phyloP scores from a whole-genome alignment of 768 basidiomycete genomes.

The Chiua virens region DNA sequence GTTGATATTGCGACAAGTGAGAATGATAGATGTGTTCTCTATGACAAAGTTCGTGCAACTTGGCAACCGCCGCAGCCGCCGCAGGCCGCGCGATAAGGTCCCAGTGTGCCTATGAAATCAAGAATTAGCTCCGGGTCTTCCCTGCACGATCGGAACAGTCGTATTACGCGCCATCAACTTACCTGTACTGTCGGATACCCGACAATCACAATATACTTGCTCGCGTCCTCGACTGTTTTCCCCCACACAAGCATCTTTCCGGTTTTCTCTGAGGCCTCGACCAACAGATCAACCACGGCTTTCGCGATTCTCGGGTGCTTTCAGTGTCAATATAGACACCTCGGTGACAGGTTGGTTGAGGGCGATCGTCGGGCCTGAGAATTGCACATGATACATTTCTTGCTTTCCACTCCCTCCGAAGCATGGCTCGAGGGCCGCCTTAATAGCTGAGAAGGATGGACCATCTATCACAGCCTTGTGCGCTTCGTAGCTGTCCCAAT shows the following conservation, averaged over 20 bases:
- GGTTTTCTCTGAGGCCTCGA: conserved; percentile 10
- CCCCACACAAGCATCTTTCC: conserved; percentile 19
- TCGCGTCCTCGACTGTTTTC: conserved; percentile 19
- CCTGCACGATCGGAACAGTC: too few relatives aligned
- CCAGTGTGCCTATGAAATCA: conserved; percentile 13
- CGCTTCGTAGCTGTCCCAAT: conserved; percentile 28
- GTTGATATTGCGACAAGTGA: conserved; percentile 4
- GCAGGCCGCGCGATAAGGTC: conserved; percentile 12
- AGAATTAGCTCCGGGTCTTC: too few relatives aligned
- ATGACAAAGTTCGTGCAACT: conserved; percentile 11
- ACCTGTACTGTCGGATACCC: conserved; percentile 29
- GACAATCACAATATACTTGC: conserved; percentile 14
- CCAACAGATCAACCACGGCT: conserved; percentile 12
- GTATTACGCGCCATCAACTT: background rate
- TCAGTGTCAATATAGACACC: conserved; percentile 18
- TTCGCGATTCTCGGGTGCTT: conserved; percentile 21
- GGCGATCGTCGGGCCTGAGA: conserved; percentile 6
- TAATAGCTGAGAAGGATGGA: conserved; percentile 1
- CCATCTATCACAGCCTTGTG: conserved; percentile 15
- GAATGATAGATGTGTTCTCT: conserved; percentile 18
- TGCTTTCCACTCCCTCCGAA: background rate
- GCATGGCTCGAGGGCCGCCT: conserved; percentile 1
- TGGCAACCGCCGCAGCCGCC: background rate
- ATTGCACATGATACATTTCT: conserved; percentile 23
- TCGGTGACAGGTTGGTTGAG: background rate